Evolutionary conservation across 2,329 filamentous ascomycete genomes (phyloP).

Genomic region (Claviceps africana): DNA sequence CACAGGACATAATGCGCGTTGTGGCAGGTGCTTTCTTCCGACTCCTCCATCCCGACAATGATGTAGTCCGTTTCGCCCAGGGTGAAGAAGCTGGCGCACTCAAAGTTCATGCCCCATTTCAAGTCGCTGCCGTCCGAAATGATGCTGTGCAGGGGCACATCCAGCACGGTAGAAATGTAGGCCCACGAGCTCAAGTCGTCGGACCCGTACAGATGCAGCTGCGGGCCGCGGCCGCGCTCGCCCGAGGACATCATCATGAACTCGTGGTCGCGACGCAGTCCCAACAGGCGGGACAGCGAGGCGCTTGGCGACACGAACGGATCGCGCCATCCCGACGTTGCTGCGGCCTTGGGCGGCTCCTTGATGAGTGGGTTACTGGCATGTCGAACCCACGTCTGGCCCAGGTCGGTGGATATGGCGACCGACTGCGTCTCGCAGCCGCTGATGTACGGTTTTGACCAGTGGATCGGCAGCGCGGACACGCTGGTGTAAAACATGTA

Average conservation of each 20-base stretch:
- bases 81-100: slow-evolving; percentile 13
- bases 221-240: slow-evolving; percentile 10
- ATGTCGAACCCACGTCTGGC: slow-evolving; percentile 10
- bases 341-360: slow-evolving; percentile 9
- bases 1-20: slow-evolving; percentile 8
- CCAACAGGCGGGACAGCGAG: slow-evolving; percentile 9
- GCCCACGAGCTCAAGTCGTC: slow-evolving; percentile 10
- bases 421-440: slow-evolving; percentile 30
- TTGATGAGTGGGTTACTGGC: slow-evolving; percentile 10
- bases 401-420: slow-evolving; percentile 24
- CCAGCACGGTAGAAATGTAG: slow-evolving; percentile 8
- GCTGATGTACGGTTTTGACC: slow-evolving; percentile 28
- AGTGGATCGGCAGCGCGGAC: slow-evolving; percentile 29
- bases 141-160: slow-evolving; percentile 3
- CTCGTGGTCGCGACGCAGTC: slow-evolving; percentile 11
- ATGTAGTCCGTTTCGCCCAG: slow-evolving; percentile 7
- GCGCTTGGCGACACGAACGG: slow-evolving; percentile 13
- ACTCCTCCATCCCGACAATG: slow-evolving; percentile 8
- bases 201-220: slow-evolving; percentile 11
- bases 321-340: slow-evolving; percentile 14
- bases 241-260: slow-evolving; percentile 28
- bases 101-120: slow-evolving; percentile 8
- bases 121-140: slow-evolving; percentile 2
- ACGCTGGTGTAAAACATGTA: slow-evolving; percentile 30
- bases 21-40: slow-evolving; percentile 6